A percentile compares a stretch with the other conserved stretches of the same genome.
Conservation (phyloP, 306 rosid genomes). For the Cajanus cajan region DNA sequence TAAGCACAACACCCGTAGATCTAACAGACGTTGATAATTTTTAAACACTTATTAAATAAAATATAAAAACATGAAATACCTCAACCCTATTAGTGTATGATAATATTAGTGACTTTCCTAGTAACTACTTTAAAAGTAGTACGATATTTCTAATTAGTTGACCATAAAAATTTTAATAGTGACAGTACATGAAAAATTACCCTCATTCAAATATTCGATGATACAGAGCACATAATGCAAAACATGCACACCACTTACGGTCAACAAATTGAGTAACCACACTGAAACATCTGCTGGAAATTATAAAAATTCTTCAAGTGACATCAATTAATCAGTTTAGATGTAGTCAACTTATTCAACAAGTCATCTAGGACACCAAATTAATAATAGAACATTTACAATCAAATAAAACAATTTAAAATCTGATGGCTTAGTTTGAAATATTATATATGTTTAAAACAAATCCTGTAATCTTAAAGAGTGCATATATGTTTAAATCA, state of each 20-base stretch:
- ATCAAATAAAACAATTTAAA: background rate
- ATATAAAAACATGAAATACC: no score
- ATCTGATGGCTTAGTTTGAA: background rate
- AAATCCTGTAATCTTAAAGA: background rate
- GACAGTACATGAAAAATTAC: no score
- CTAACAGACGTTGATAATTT: no score
- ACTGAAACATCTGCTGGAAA: background rate
- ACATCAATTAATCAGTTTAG: background rate
- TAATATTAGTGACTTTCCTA: no score
- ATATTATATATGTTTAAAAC: no score
- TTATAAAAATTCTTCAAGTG: background rate
- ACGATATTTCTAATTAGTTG: no score
- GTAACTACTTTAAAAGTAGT: no score
- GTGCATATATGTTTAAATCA: background rate
- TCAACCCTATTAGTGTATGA: no score
- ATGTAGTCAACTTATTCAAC: background rate
- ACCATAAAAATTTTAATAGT: no score
- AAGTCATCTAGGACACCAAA: background rate
- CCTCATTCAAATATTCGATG: background rate
- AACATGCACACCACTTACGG: background rate
- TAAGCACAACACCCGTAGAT: no score
- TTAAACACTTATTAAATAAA: no score
- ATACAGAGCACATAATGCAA: background rate
- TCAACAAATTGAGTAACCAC: conserved; percentile 17
- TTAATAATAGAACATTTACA: background rate